Conservation (phyloP, 495 filamentous ascomycete genomes). For the Daldinia childiae region DNA sequence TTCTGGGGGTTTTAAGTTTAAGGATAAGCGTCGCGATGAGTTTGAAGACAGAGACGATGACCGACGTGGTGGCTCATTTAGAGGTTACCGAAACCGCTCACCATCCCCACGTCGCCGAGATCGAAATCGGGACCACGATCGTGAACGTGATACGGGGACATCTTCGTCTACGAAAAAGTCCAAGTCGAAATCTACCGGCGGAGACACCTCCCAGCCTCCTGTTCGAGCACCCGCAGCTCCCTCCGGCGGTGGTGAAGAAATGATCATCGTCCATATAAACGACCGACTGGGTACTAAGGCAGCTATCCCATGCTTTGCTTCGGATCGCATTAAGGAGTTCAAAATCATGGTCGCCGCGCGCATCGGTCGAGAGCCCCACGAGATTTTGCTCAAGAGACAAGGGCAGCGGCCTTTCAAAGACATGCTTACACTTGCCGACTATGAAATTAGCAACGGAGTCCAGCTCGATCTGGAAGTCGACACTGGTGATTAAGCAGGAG, state of each 20-base stretch:
- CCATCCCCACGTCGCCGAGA: constrained; percentile 50
- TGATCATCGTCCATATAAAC: constrained; percentile 93
- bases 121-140: constrained; percentile 42
- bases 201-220: constrained; percentile 44
- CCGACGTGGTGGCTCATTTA: constrained; percentile 51
- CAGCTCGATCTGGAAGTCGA: constrained; percentile 89
- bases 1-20: constrained; percentile 71
- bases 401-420: constrained; percentile 94
- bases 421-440: constrained; percentile 83
- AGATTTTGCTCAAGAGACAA: constrained; percentile 91
- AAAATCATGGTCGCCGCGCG: constrained; percentile 88
- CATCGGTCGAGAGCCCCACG: constrained; percentile 86
- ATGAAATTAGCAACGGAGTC: constrained; percentile 87
- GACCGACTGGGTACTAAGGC: constrained; percentile 92
- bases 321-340: constrained; percentile 83
- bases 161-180: constrained; percentile 40
- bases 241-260: constrained; percentile 66
- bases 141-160: constrained; percentile 30
- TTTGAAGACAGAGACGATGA: constrained; percentile 59
- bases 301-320: constrained; percentile 83
- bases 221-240: constrained; percentile 46
- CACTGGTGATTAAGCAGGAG: constrained; percentile 70
- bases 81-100: constrained; percentile 65
- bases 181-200: constrained; percentile 35
- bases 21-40: constrained; percentile 66